Base-by-base conservation (phyloP, 1,284 basidiomycete genomes). In the Tilletia horrida region DNA sequence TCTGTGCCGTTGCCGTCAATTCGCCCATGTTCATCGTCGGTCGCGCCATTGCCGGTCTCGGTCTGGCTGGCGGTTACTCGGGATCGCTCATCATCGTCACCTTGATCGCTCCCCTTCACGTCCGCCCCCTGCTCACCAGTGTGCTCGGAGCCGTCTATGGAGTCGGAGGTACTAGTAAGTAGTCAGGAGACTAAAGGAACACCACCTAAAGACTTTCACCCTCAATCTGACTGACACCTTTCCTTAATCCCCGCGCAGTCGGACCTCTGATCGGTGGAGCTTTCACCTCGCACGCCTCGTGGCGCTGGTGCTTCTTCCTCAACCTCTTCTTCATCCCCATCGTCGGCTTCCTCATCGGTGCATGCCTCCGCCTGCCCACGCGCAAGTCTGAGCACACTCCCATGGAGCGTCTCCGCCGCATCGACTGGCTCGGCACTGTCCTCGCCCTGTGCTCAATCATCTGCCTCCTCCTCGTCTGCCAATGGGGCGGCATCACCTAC, bases 281-380 rank as follows among this genome's bases (percentile, higher is more conserved):
- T 3, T 69, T 77, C 25, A 77, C 75, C 8, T 65, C 67, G 21
- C 27, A 67, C 59, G 77, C 75, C 3, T 73, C 68, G 1, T 79
- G 77, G 77, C 67, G 77, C 21, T 79, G 77, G 77, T 77, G 77
- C 67, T 79, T 78, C 62, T 76, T 52, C 45, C 64, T 74, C 62
- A 73, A 76, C 57, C 71, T 73, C 8, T 64, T 70, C 64, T 68
- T 69, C 62, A 65, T 67, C 45, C 65, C 71, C 18, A 23, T 27
- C 14, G 75, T 76, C 21, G 76, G 63, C n/a, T 45, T 67, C 16
- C 64, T 71, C 16, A 69, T 76, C 47, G 16, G 74, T 14, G 62
- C 75, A 21, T 73, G 74, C 67, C 66, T 79, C 25, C 44, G 45
- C 9, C 63, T 70, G 3, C 69, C 69, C 8, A 29, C 35, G 2